Evolutionary conservation across 768 basidiomycete genomes (phyloP), one percentile per base, ranked within the genome.

Genomic region (Suillus discolor): DNA sequence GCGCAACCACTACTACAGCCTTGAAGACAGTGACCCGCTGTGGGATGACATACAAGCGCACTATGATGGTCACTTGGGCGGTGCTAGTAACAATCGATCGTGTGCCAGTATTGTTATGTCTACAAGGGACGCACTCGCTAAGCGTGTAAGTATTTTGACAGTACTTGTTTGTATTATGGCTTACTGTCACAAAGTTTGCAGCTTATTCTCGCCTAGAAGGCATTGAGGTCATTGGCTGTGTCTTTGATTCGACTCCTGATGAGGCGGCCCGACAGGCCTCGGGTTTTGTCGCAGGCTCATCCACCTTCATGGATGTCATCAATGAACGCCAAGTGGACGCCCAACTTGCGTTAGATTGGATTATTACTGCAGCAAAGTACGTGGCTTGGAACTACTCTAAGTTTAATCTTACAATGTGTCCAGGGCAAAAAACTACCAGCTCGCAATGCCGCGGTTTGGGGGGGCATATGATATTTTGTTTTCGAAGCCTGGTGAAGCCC

Each of bases 181-280:
- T 47, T 8, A 47, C 45, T 47, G 45, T 11, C 12, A 4, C n/a
- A 47, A 23, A 47, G 45, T 47, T 47, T 23, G 45, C 45, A 47
- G 23, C 47, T 49, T 49, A 49, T 49, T 49, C 47, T 49, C 47
- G 13, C 5, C 47, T 47, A 23, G 47, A 47, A 47, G 45, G 45
- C n/a, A 47, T 47, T n/a, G 45, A 47, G 45, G n/a, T 47, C n/a
- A 47, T 47, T n/a, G n/a, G 45, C 45, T 47, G 45, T 47, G n/a
- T 47, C 20, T 47, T 47, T 12, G 45, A 45, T 47, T n/a, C 45
- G 1, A 47, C 45, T n/a, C 45, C n/a, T 12, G 45, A 47, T n/a
- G 45, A 47, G 45, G 45, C 12, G 9, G 47, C 47, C n/a, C 23
- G 23, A 23, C 47, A 47, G 47, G 47, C 47, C n/a, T 47, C 47